Percentiles rank a stretch among this genome's conserved stretches.
Evolutionary conservation across 108 stramenopile genomes (phyloP).

Genomic region (Nitzschia palea): DNA sequence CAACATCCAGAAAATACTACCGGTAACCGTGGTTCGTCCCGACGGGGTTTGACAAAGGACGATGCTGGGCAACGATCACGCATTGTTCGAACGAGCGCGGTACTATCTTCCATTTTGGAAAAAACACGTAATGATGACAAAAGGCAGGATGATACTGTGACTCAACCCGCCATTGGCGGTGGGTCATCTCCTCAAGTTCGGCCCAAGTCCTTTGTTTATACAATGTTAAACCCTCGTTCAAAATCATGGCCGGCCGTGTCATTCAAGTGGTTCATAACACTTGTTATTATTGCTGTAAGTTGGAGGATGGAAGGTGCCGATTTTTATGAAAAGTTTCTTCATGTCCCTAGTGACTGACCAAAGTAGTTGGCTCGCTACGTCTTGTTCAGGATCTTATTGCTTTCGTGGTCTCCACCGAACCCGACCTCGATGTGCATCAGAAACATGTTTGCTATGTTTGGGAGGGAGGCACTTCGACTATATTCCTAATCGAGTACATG

Average conservation of each 20-base stretch:
- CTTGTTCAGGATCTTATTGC: slow-evolving; percentile 34
- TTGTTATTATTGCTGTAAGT: slow-evolving; percentile 44
- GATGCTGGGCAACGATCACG: no score
- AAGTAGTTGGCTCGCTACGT: not conserved
- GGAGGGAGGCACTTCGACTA: slow-evolving; percentile 51
- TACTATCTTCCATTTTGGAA: slow-evolving; percentile 5
- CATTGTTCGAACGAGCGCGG: not conserved
- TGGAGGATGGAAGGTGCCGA: not conserved
- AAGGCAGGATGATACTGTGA: no score
- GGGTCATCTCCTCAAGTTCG: no score
- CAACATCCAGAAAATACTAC: no score
- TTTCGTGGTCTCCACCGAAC: slow-evolving; percentile 58
- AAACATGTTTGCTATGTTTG: slow-evolving; percentile 23
- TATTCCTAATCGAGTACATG: slow-evolving; percentile 67
- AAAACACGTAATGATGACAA: not conserved
- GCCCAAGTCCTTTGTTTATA: slow-evolving; percentile 30
- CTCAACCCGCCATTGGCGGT: no score
- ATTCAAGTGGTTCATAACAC: slow-evolving; percentile 58
- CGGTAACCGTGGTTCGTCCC: no score
- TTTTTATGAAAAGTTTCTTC: no score
- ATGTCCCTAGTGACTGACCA: no score
- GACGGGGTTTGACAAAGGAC: no score
- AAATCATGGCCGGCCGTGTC: slow-evolving; percentile 22
- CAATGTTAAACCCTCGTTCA: slow-evolving; percentile 39
- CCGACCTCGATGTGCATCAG: not conserved